Percentiles rank a stretch among this genome's conserved stretches.
Conservation (phyloP, 257 asterid genomes). For the Scutellaria galericulata region DNA sequence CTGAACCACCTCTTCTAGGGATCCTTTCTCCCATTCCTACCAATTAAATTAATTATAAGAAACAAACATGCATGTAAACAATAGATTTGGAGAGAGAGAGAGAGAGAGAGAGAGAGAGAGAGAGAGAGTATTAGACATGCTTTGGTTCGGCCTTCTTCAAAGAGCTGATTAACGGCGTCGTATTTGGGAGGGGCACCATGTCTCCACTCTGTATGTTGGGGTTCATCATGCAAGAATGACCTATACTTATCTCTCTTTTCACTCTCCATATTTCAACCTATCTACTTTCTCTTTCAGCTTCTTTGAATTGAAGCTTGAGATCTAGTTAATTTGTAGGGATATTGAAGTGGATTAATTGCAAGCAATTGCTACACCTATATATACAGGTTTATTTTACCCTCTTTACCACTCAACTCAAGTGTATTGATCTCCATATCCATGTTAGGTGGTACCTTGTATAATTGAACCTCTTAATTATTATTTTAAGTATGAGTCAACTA, state of each 20-base stretch:
- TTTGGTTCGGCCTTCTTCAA: slow-evolving; percentile 82
- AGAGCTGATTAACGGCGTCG: slow-evolving; percentile 63
- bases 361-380: no score
- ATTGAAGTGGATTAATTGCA: no score
- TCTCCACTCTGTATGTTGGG: slow-evolving; percentile 66
- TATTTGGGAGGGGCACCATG: slow-evolving; percentile 86
- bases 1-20: slow-evolving; percentile 84
- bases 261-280: slow-evolving; percentile 6
- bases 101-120: slow-evolving; percentile 11
- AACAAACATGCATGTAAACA: no score
- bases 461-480: no score
- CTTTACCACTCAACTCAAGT: no score
- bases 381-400: no score
- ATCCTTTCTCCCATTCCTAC: slow-evolving; percentile 83
- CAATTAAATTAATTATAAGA: not conserved
- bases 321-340: not conserved
- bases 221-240: slow-evolving; percentile 67
- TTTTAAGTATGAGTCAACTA: no score
- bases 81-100: not conserved
- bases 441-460: no score
- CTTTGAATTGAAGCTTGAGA: not conserved
- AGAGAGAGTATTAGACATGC: slow-evolving; percentile 33
- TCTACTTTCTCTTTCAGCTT: no score
- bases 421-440: no score
- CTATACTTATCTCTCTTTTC: slow-evolving; percentile 61